Conservation (phyloP, 495 filamentous ascomycete genomes). For the Penicillium mononematosum region DNA sequence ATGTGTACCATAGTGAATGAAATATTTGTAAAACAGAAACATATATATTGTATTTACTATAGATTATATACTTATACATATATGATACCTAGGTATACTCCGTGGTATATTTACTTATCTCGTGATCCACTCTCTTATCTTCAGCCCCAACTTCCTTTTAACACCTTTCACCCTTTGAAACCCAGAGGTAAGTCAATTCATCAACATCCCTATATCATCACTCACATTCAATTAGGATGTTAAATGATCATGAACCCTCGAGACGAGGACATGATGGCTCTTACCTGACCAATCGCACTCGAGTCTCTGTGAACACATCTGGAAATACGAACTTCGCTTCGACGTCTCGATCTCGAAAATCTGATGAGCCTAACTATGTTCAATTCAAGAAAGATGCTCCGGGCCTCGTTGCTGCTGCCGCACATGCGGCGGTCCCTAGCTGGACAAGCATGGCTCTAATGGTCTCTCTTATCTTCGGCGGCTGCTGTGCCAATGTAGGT, state of each 20-base stretch:
- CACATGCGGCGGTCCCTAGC: slow-evolving; percentile 57
- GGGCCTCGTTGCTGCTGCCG: slow-evolving; percentile 35
- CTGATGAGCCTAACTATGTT: slow-evolving; percentile 40
- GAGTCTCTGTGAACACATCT: not conserved
- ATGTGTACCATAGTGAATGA: slow-evolving; percentile 1
- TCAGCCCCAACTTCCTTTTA: slow-evolving; percentile 1
- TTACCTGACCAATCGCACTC: slow-evolving; percentile 10
- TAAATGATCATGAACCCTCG: slow-evolving; percentile 22
- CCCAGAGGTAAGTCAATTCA: not conserved
- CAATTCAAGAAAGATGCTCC: slow-evolving; percentile 70
- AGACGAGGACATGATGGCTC: slow-evolving; percentile 16
- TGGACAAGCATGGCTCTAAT: slow-evolving; percentile 70
- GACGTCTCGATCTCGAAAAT: not conserved
- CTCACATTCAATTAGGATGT: slow-evolving; percentile 20
- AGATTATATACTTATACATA: too few relatives aligned
- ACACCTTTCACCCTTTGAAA: not conserved
- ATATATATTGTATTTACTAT: not conserved
- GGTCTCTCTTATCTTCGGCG: slow-evolving; percentile 89
- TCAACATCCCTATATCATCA: not conserved
- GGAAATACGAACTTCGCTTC: not conserved
- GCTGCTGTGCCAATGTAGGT: slow-evolving; percentile 94
- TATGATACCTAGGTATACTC: too few relatives aligned
- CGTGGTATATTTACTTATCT: not conserved
- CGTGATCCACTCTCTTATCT: slow-evolving; percentile 5
- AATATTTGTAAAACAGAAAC: not conserved